Conservation (phyloP, 306 rosid species). For the Amphicarpaea edgeworthii region DNA sequence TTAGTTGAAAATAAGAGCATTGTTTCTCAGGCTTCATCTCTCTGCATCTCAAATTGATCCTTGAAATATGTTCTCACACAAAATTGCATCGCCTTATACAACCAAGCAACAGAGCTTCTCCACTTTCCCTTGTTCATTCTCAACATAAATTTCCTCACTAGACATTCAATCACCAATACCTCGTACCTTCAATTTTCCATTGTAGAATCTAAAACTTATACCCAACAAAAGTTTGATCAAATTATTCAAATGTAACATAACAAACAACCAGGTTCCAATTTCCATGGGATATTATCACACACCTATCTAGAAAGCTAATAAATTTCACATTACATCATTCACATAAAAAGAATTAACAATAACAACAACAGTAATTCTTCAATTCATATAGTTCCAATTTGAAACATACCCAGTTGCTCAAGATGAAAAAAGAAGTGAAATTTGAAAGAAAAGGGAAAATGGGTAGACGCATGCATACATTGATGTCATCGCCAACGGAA, state of each 20-base stretch:
- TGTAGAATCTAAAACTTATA: background rate
- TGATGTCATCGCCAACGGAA: conserved; percentile 78
- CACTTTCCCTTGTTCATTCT: too few relatives aligned
- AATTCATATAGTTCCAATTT: background rate
- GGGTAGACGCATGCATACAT: conserved; percentile 54
- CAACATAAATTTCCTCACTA: too few relatives aligned
- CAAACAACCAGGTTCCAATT: conserved; percentile 18
- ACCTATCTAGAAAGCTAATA: background rate
- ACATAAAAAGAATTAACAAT: background rate
- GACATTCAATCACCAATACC: background rate
- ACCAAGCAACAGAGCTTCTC: background rate
- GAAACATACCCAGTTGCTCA: background rate
- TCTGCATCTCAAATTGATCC: background rate
- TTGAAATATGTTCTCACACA: background rate
- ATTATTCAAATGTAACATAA: background rate
- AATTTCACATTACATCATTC: background rate
- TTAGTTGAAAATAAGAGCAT: conserved; percentile 30
- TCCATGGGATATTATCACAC: background rate
- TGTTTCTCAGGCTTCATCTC: background rate
- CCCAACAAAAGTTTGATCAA: conserved; percentile 5
- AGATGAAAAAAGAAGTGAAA: background rate
- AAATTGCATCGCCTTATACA: background rate
- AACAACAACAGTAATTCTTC: background rate
- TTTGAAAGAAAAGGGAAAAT: background rate
- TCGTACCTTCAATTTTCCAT: conserved; percentile 5